Evolutionary conservation across 805 yeast genomes (phyloP).

Genomic region (Saccharomyces paradoxus): DNA sequence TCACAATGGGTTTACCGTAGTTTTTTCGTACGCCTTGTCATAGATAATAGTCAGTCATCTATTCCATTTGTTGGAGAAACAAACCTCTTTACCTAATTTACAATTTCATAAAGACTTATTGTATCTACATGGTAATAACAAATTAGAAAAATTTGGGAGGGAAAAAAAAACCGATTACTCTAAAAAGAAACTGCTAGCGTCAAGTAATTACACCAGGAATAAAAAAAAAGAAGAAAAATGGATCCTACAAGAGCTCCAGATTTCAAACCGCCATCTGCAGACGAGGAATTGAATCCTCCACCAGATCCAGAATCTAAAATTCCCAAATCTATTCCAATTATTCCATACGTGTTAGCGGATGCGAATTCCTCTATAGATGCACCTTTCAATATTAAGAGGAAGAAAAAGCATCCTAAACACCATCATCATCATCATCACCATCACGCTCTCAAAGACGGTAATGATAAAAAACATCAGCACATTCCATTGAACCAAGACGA

Average conservation of each 20-base stretch:
- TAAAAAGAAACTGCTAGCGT: neutral
- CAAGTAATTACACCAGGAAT: neutral
- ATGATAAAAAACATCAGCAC: constrained; percentile 7
- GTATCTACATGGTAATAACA: neutral
- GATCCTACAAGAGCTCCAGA: constrained; percentile 91
- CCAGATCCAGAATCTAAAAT: constrained; percentile 59
- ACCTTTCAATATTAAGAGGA: constrained; percentile 33
- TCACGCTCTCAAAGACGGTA: constrained; percentile 1
- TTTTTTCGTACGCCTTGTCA: neutral
- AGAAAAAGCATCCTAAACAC: neutral
- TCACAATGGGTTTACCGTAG: neutral
- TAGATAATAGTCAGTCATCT: neutral
- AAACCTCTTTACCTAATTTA: neutral
- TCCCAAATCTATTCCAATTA: constrained; percentile 70
- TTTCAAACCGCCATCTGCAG: constrained; percentile 75
- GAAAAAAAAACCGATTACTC: neutral
- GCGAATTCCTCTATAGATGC: constrained; percentile 64
- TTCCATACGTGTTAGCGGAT: constrained; percentile 71
- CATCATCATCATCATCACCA: neutral
- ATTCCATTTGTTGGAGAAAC: neutral
- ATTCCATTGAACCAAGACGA: constrained; percentile 54
- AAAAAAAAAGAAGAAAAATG: constrained; percentile 36
- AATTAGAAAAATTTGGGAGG: neutral
- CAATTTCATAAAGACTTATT: neutral
- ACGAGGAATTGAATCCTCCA: constrained; percentile 52